phyloP scores from a whole-genome alignment of 2,329 filamentous ascomycete species.

The Aspergillus neoniger region DNA sequence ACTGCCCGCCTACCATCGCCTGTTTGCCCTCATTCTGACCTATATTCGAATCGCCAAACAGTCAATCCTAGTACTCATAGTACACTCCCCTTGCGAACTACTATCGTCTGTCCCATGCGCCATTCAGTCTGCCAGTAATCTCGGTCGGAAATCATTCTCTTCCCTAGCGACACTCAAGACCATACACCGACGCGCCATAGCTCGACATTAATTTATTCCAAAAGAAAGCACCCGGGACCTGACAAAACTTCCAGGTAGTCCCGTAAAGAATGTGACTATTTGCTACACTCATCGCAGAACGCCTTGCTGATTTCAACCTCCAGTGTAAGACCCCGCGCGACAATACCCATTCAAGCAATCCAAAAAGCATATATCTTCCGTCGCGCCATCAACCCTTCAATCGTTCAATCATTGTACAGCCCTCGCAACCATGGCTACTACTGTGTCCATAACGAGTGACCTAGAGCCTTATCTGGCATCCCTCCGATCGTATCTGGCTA shows the following conservation, averaged over 20 bases:
- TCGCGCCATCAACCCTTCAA: neutral
- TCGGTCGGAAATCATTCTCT: neutral
- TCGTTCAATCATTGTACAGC: constrained; percentile 7
- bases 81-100: neutral
- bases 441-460: constrained; percentile 34
- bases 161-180: neutral
- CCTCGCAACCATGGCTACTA: constrained; percentile 29
- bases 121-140: constrained; percentile 9
- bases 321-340: constrained; percentile 18
- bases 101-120: constrained; percentile 8
- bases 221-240: neutral
- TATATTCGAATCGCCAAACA: neutral
- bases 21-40: neutral
- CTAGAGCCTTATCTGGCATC: constrained; percentile 34
- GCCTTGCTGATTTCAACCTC: constrained; percentile 22
- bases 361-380: neutral
- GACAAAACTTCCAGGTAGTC: neutral
- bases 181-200: neutral
- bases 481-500: constrained; percentile 29
- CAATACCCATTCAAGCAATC: neutral
- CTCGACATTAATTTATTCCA: neutral
- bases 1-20: neutral
- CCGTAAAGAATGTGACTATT: constrained; percentile 19
- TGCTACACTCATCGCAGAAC: constrained; percentile 12
- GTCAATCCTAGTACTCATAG: neutral